phyloP scores from a whole-genome alignment of 2,329 filamentous ascomycete genomes.

The Albophoma yamanashiensis region DNA sequence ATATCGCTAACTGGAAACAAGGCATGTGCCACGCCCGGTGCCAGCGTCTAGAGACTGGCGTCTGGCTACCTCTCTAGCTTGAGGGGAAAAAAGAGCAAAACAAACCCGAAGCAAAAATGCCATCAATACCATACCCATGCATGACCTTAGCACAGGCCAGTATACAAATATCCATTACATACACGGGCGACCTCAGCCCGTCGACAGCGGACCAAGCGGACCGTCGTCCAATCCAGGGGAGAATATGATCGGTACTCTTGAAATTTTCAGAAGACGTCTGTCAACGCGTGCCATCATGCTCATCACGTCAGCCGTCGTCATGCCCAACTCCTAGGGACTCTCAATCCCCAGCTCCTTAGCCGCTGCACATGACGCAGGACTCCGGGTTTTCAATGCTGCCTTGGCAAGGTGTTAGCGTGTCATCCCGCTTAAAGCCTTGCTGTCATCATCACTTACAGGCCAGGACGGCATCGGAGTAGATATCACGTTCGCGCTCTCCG shows the following conservation, averaged over 20 bases:
- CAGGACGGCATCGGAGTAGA: slow-evolving; percentile 87
- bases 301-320: slow-evolving; percentile 20
- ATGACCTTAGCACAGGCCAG: background rate
- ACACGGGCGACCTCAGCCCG: background rate
- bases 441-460: slow-evolving; percentile 50
- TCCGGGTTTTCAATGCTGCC: slow-evolving; percentile 96
- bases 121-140: background rate
- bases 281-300: slow-evolving; percentile 15
- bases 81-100: background rate
- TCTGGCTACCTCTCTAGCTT: background rate
- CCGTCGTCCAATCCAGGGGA: background rate
- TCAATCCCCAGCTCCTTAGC: slow-evolving; percentile 37
- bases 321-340: slow-evolving; percentile 5
- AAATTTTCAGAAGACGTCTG: background rate
- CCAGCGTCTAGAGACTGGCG: background rate
- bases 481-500: slow-evolving; percentile 74
- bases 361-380: slow-evolving; percentile 93
- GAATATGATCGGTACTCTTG: background rate
- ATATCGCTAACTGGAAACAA: background rate
- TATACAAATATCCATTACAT: background rate
- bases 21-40: background rate
- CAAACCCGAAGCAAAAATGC: background rate
- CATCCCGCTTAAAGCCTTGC: background rate
- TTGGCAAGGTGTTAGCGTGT: slow-evolving; percentile 27
- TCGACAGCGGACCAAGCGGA: background rate